phyloP scores from a whole-genome alignment of 352 stramenopile genomes.

The Phytophthora fragariae region DNA sequence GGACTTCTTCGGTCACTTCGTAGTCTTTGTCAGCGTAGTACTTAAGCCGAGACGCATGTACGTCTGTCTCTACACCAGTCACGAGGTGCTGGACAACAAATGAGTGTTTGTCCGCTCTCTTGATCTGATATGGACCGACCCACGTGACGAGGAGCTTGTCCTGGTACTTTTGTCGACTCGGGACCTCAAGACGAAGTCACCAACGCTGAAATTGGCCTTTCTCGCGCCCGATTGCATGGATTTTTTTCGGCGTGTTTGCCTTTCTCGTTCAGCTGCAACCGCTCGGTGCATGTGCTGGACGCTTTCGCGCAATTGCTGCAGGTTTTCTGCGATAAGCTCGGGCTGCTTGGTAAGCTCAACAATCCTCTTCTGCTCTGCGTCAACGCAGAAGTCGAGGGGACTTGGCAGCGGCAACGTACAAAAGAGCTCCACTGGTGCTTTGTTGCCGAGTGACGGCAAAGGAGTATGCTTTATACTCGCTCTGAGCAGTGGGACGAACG shows the following conservation, averaged over 20 bases:
- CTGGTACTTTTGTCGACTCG: conserved; percentile 30
- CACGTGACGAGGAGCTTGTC: conserved; percentile 42
- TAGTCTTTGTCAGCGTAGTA: conserved; percentile 35
- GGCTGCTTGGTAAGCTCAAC: conserved; percentile 8
- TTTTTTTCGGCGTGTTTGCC: conserved; percentile 1
- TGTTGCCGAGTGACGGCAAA: conserved; percentile 14
- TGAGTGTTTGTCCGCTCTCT: conserved; percentile 19
- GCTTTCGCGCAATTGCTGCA: conserved; percentile 12
- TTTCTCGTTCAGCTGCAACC: too few species aligned
- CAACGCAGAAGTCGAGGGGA: background rate
- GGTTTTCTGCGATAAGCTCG: background rate
- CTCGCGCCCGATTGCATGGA: conserved; percentile 2
- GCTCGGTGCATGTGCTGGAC: conserved; percentile 15
- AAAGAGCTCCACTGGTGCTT: too few species aligned
- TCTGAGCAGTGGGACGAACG: conserved; percentile 25
- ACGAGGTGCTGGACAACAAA: conserved; percentile 24
- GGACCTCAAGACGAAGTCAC: conserved; percentile 41
- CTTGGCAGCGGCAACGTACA: too few species aligned
- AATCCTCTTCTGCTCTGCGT: conserved; percentile 4
- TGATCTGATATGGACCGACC: conserved; percentile 38
- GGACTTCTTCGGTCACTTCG: conserved; percentile 34
- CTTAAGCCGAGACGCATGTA: conserved; percentile 36
- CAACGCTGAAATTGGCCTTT: conserved; percentile 28
- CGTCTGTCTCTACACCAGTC: conserved; percentile 24
- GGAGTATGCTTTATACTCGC: conserved; percentile 42